A percentile compares a stretch with the other conserved stretches of the same genome.
Conservation (phyloP, 257 asterid species). For the Solanum piurae region DNA sequence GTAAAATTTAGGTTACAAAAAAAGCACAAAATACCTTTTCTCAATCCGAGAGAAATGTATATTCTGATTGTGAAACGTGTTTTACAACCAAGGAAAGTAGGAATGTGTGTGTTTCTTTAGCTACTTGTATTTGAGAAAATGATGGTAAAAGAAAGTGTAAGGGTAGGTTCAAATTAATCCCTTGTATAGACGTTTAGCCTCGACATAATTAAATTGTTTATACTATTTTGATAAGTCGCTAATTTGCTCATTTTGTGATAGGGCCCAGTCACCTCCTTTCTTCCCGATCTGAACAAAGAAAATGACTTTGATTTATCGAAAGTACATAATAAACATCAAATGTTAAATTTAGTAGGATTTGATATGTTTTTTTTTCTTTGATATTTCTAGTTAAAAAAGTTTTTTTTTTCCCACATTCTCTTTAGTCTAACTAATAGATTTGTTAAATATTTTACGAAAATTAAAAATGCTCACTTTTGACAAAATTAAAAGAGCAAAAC, state of each 20-base stretch:
- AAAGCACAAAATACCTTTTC: constrained; percentile 1
- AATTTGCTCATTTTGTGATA: too few species aligned
- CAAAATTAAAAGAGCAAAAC: neutral
- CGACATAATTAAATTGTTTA: neutral
- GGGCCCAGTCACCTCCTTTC: too few species aligned
- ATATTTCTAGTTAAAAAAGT: neutral
- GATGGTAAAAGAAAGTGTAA: neutral
- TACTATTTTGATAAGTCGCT: too few species aligned
- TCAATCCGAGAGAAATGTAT: neutral
- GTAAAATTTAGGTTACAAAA: neutral
- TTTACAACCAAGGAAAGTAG: neutral
- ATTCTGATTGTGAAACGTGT: neutral
- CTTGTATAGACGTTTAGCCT: neutral
- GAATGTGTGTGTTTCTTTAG: neutral
- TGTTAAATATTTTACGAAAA: neutral
- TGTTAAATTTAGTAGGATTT: neutral
- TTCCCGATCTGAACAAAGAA: neutral
- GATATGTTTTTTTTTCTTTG: neutral
- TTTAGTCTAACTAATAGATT: neutral
- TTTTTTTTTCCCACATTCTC: neutral
- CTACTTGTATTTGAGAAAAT: neutral
- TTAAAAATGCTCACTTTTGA: neutral
- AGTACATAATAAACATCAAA: neutral
- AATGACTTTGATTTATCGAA: neutral
- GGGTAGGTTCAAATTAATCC: neutral